A percentile compares a stretch with the other conserved stretches of the same genome.
Evolutionary conservation across 768 basidiomycete species (phyloP).

Genomic region (Butyriboletus loyo): DNA sequence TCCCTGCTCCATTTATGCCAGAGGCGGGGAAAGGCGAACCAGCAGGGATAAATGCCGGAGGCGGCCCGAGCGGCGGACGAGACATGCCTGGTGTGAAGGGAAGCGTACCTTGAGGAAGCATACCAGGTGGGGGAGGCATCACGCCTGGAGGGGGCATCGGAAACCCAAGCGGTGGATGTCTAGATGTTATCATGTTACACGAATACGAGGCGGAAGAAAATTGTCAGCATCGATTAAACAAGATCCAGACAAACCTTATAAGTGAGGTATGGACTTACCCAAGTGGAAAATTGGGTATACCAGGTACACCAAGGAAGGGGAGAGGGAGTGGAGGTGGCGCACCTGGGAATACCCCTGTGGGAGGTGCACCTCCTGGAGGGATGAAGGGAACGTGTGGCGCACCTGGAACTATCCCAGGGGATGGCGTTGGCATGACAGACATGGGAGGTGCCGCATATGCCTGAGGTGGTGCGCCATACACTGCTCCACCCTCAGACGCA

Average conservation of each 20-base stretch:
- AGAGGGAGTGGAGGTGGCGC: conserved; percentile 37
- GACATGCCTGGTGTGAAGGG: conserved; percentile 38
- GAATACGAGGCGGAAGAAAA: conserved; percentile 4
- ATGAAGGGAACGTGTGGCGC: conserved; percentile 41
- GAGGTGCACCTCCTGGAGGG: conserved; percentile 36
- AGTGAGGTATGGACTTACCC: conserved; percentile 41
- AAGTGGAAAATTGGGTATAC: conserved; percentile 52
- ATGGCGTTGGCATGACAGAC: conserved; percentile 29
- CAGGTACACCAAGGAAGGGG: conserved; percentile 43
- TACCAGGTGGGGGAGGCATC: conserved; percentile 32
- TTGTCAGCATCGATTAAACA: conserved; percentile 21
- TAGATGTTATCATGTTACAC: conserved; percentile 20
- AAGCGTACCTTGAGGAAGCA: conserved; percentile 36
- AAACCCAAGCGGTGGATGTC: conserved; percentile 55
- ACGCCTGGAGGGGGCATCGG: conserved; percentile 45
- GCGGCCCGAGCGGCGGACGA: conserved; percentile 31
- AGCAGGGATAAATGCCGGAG: conserved; percentile 37
- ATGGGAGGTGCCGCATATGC: conserved; percentile 53
- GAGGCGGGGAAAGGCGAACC: conserved; percentile 30
- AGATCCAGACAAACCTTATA: conserved; percentile 13
- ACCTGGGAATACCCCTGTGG: conserved; percentile 39
- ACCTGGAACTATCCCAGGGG: conserved; percentile 42
- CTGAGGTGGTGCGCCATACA: conserved; percentile 74
- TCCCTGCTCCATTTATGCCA: conserved; percentile 19
- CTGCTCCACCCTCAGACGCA: conserved; percentile 43